Evolutionary conservation across 129 eudicot genomes (phyloP), one percentile per base, ranked within the genome.

Genomic region (Tanacetum coccineum): DNA sequence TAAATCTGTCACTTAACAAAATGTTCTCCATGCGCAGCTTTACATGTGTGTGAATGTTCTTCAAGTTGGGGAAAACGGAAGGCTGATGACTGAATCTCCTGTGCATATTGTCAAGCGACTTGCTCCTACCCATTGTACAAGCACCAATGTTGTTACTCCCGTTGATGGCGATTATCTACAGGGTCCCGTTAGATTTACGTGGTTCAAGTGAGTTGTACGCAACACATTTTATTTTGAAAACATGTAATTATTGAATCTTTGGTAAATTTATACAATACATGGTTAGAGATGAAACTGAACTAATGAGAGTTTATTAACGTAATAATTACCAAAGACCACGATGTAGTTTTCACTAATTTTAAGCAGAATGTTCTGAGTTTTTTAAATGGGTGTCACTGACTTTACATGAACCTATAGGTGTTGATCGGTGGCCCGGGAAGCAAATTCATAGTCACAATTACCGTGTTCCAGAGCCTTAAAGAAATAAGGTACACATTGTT

Each of bases 401-500:
- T 74, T 5, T 62, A 26, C 69, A 26, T 47, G 22, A 21, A 55
- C 13, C 36, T 74, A 36, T 65, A 91, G 96, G 96, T 22, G 84
- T 86, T 62, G 91, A 82, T 77, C 64, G 45, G 14, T 92, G 98
- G 98, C 96, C 98, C 0, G 96, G 96, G 46, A 85, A 83, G 81
- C 96, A 92, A 69, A 83, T 88, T 39, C 96, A 92, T 58, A 92
- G 98, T 76, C 98, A 92, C 80, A 92, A 88, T 71, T 92, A 92
- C 59, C 91, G 96, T 25, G 71, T 76, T 52, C 95, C 98, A 7
- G 95, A 92, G 5, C 96, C 96, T 36, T 92, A 75, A 59, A 75
- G 44, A 61, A 78, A 86, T 53, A 84, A 92, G 77, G 96, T 91
- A 78, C 66, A 73, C 66, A 9, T 56, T 56, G 15, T 57, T 19